Base-by-base conservation (phyloP, 192 early-diverging fungal genomes). In the Dissophora ornata region DNA sequence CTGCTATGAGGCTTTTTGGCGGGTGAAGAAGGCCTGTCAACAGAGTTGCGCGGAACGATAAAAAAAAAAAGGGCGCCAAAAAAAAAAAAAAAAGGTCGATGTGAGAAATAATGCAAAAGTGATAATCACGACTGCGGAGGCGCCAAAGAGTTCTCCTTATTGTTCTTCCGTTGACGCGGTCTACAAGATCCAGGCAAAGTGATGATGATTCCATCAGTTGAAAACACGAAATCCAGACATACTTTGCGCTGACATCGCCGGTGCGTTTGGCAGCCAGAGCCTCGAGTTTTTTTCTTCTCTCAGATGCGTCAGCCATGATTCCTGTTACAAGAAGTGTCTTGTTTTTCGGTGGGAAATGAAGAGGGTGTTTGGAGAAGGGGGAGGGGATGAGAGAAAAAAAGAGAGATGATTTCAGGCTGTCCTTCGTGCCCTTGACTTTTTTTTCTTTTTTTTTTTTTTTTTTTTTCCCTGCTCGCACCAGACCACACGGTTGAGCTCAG, bases 211-310 rank as follows among this genome's bases (percentile, higher is more conserved):
- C n/a, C n/a, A n/a, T n/a, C n/a, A n/a, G n/a, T n/a, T n/a, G n/a
- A n/a, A n/a, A n/a, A n/a, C n/a, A n/a, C n/a, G n/a, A n/a, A n/a
- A n/a, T n/a, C n/a, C n/a, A n/a, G n/a, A n/a, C n/a, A n/a, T 74
- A 74, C 62, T 58, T 51, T 52, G 47, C 45, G 28, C 32, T 41
- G 24, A 40, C 30, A 3, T 60, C 62, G 42, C 19, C 24, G 19
- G 71, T 24, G 57, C 71, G 71, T 60, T 67, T 75, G 29, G 71
- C 62, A n/a, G 71, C 71, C 28, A 75, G 54, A 2, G 62, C 71
- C 34, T 56, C 41, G 34, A 75, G 63, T 41, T 75, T 75, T 48
- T 58, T 66, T 41, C 58, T 75, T 66, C 71, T 52, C 15, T 75
- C 71, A 12, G 57, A 49, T 29, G 57, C 29, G 62, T 75, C 71